Base-by-base conservation (phyloP, 768 basidiomycete genomes). In the Saitozyma sp. region DNA sequence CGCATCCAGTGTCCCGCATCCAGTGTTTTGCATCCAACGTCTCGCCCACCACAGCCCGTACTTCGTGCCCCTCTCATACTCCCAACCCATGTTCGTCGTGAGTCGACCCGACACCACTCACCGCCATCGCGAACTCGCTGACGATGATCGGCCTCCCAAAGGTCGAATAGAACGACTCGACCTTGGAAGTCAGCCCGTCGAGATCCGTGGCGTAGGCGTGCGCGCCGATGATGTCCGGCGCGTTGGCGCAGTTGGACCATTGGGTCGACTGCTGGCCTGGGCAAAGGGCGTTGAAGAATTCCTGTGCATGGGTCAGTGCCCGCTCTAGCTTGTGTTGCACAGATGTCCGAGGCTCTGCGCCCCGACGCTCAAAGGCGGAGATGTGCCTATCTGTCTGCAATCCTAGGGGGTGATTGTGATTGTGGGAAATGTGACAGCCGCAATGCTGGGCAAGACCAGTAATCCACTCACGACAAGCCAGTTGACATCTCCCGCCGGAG, bases 401-500 rank as follows among this genome's bases (percentile, higher is more conserved):
- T 48, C 6, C 3, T 2, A 17, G 17, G 6, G 17, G 40, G 9
- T 19, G 9, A 6, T 3, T 48, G 46, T 14, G n/a, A 10, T 20
- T 46, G 1, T 40, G 13, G 20, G 14, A 50, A 50, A 9, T 41
- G 17, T 29, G 29, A 29, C 2, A 5, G 29, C 5, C 5, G 29
- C 29, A 29, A 5, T 29, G 29, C 5, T 2, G 29, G 29, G 29
- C 29, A 29, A 29, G 5, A 29, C 29, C 29, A 29, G 29, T 29
- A n/a, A 16, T 17, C 6, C 2, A 64, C 65, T 50, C 45, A 71
- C 69, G 11, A 55, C 9, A 2, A 72, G 58, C 68, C 68, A 72
- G 16, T 52, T 20, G 16, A 59, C 57, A 53, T 69, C 63, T 4
- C 40, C 51, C 17, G 70, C 70, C 20, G 67, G 37, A 16, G 53